phyloP scores from a whole-genome alignment of 176 grass and related monocot genomes.

The Aegilops longissima region DNA sequence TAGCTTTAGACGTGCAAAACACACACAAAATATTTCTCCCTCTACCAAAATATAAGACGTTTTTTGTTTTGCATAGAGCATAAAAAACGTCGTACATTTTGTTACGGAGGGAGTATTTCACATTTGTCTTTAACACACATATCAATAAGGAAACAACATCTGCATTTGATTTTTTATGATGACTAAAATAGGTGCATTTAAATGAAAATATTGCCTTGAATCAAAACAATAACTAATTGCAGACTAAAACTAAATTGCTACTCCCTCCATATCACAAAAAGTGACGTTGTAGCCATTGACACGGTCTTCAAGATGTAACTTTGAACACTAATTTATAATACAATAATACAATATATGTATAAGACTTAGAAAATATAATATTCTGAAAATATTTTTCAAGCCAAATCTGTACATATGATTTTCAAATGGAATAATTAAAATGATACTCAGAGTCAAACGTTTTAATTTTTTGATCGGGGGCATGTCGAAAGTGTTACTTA shows the following conservation, averaged over 20 bases:
- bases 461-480: neutral
- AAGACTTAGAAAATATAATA: neutral
- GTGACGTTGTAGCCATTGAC: neutral
- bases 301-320: neutral
- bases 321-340: neutral
- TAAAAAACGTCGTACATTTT: no score
- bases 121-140: neutral
- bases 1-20: neutral
- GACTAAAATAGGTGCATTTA: neutral
- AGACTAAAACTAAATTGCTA: conserved; percentile 11
- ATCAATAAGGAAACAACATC: neutral
- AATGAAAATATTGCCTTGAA: neutral
- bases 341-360: neutral
- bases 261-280: neutral
- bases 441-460: neutral
- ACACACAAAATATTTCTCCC: neutral
- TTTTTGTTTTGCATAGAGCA: no score
- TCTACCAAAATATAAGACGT: no score
- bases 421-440: neutral
- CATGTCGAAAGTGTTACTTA: neutral
- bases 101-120: no score
- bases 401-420: neutral
- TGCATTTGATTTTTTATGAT: neutral
- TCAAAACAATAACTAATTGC: neutral
- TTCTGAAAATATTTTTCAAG: neutral